Evolutionary conservation across 768 basidiomycete species (phyloP).

Genomic region (Leccinum barrowsii): DNA sequence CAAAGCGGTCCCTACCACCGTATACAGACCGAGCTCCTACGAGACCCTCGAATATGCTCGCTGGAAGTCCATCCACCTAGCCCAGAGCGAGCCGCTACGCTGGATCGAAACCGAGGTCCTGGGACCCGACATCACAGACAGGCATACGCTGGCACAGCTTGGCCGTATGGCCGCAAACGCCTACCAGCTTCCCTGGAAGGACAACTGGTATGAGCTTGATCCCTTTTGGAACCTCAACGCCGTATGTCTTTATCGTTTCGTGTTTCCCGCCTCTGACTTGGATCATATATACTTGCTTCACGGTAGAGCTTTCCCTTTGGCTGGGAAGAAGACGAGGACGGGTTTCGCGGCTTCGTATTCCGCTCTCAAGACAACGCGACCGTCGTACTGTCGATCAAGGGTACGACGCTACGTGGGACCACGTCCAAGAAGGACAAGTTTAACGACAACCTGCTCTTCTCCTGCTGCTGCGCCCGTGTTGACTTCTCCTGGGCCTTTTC

Average conservation of each 20-base stretch:
- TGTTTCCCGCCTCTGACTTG: neutral
- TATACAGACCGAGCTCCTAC: constrained; percentile 58
- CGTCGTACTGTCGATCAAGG: constrained; percentile 85
- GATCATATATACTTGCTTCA: neutral
- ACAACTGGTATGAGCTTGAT: constrained; percentile 82
- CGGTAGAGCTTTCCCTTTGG: constrained; percentile 75
- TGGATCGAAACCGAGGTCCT: constrained; percentile 69
- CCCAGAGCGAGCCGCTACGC: constrained; percentile 48
- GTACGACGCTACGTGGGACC: constrained; percentile 79
- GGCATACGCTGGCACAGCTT: constrained; percentile 75
- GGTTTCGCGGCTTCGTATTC: constrained; percentile 91
- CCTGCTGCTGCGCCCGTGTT: constrained; percentile 92
- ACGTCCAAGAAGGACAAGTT: constrained; percentile 91
- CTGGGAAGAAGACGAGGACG: constrained; percentile 64
- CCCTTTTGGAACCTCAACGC: constrained; percentile 60
- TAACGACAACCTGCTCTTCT: constrained; percentile 86
- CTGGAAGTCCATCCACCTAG: constrained; percentile 43
- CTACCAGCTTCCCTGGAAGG: constrained; percentile 67
- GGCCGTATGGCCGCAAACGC: constrained; percentile 90
- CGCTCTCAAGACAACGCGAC: constrained; percentile 75
- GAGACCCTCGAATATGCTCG: constrained; percentile 51
- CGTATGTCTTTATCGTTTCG: constrained; percentile 24
- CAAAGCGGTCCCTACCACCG: constrained; percentile 44
- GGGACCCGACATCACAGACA: constrained; percentile 76
- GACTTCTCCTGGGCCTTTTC: constrained; percentile 83